phyloP scores from a whole-genome alignment of 805 yeast genomes.

The Lachancea lanzarotensis region DNA sequence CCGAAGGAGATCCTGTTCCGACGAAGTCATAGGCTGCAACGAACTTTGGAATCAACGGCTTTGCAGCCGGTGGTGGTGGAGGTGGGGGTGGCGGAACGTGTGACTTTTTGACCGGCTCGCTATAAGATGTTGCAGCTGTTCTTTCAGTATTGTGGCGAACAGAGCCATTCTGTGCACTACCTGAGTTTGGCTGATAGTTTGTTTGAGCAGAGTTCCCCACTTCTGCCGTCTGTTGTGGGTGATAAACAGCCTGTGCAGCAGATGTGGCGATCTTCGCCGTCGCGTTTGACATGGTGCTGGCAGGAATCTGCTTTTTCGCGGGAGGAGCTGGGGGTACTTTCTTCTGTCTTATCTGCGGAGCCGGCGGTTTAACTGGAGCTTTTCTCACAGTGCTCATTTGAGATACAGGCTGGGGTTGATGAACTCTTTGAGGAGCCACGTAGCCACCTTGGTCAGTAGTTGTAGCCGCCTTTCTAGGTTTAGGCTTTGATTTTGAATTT shows the following conservation, averaged over 20 bases:
- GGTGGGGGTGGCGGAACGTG: constrained; percentile 64
- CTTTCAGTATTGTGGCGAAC: constrained; percentile 8
- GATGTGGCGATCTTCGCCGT: constrained; percentile 34
- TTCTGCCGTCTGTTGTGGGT: constrained; percentile 20
- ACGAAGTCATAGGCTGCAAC: constrained; percentile 84
- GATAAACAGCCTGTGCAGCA: constrained; percentile 35
- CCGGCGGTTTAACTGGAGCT: constrained; percentile 18
- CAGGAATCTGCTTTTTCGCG: constrained; percentile 16
- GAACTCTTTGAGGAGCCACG: not conserved
- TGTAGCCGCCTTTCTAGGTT: constrained; percentile 54
- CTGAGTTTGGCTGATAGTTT: constrained; percentile 9
- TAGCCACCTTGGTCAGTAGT: constrained; percentile 7
- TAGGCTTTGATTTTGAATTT: constrained; percentile 58
- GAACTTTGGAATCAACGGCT: constrained; percentile 68
- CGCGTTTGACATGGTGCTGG: constrained; percentile 24
- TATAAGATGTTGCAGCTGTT: constrained; percentile 11
- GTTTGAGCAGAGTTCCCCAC: constrained; percentile 6
- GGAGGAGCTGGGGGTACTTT: constrained; percentile 15
- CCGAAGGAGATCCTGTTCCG: constrained; percentile 79
- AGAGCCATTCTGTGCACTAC: not conserved
- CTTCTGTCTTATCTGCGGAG: constrained; percentile 9
- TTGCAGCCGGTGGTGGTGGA: constrained; percentile 55
- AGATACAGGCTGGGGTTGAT: not conserved
- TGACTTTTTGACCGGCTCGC: constrained; percentile 11
- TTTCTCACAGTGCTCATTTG: not conserved